These are phyloP conservation scores for Musa beccarii DNA, from an alignment of 176 grass and related monocot species.

Conservation along the genomic window DNA sequence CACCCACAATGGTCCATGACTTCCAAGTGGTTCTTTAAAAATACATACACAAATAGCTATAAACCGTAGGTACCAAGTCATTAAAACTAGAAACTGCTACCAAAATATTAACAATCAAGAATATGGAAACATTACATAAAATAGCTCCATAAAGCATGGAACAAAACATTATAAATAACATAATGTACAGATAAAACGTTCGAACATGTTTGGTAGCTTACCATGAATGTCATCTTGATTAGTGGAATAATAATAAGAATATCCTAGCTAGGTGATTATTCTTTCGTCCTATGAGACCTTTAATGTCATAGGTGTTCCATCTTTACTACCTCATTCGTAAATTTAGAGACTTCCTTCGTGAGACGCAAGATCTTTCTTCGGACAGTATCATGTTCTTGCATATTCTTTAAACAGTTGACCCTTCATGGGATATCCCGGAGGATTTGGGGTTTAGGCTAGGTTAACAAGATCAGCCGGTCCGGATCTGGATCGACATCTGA, in stretches of 20 bases:
- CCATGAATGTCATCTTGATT: not conserved
- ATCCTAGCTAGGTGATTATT: not conserved
- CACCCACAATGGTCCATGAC: no score
- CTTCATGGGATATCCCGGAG: not conserved
- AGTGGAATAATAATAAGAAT: not conserved
- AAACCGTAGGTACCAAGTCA: no score
- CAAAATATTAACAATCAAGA: no score
- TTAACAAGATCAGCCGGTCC: not conserved
- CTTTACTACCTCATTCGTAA: not conserved
- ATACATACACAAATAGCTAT: no score
- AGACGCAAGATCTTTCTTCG: not conserved
- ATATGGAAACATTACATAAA: no score
- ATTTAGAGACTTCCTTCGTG: not conserved
- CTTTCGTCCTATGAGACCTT: not conserved
- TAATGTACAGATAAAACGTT: not conserved
- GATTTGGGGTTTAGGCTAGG: not conserved
- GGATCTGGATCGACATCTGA: not conserved
- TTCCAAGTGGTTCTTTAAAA: no score
- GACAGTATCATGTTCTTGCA: not conserved
- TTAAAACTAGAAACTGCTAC: no score
- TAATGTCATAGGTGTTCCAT: not conserved
- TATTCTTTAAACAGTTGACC: not conserved
- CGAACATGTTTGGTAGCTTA: not conserved
- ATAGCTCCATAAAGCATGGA: no score
- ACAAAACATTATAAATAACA: not conserved